A percentile compares a stretch with the other conserved stretches of the same genome.
Evolutionary conservation across 306 rosid species (phyloP).

Genomic region (Cicer yamashitae): DNA sequence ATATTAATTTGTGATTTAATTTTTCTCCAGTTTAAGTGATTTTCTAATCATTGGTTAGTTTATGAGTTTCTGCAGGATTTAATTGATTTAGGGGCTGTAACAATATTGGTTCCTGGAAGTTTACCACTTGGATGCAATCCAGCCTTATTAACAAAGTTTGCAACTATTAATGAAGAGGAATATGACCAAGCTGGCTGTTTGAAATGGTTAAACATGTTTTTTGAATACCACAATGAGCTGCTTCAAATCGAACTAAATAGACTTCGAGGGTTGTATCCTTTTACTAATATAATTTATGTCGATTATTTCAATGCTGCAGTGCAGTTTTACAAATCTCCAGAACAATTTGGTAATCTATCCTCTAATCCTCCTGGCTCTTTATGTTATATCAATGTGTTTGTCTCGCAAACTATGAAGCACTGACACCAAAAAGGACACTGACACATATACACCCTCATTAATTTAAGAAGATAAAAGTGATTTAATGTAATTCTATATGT

Average conservation of each 20-base stretch:
- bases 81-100: constrained; percentile 60
- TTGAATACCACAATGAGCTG: constrained; percentile 50
- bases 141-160: constrained; percentile 42
- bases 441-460: too few species aligned
- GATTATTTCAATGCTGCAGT: constrained; percentile 57
- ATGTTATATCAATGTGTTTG: neutral
- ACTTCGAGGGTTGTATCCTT: constrained; percentile 53
- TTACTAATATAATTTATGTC: constrained; percentile 53
- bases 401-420: neutral
- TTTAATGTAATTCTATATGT: too few species aligned
- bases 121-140: constrained; percentile 66
- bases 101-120: constrained; percentile 61
- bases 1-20: neutral
- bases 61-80: constrained; percentile 49
- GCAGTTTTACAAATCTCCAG: constrained; percentile 46
- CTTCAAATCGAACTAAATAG: constrained; percentile 50
- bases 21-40: constrained; percentile 4
- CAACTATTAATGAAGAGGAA: constrained; percentile 34
- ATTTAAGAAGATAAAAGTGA: too few species aligned
- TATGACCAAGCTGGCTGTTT: constrained; percentile 60
- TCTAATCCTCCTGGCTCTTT: constrained; percentile 11
- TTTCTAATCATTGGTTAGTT: neutral
- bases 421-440: too few species aligned
- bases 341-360: constrained; percentile 48
- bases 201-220: constrained; percentile 52